Evolutionary conservation across 768 basidiomycete species (phyloP).

Genomic region (Phanerochaete sordida): DNA sequence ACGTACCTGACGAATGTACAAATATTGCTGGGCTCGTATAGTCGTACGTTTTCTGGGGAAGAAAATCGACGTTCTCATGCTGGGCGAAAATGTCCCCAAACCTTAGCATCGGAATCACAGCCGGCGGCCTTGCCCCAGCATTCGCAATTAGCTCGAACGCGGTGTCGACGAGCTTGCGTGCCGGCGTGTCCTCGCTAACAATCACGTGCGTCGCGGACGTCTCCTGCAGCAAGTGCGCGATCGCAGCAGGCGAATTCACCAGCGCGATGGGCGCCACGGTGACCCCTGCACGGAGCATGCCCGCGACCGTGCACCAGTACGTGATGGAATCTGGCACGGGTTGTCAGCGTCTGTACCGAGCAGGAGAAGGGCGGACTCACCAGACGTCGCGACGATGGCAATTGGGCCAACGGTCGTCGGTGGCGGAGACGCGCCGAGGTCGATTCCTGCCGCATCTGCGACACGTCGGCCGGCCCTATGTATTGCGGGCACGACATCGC

Average conservation of each 20-base stretch:
- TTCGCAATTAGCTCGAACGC: slow-evolving; percentile 18
- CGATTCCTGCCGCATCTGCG: too few relatives aligned
- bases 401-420: background rate
- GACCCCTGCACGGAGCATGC: background rate
- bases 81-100: slow-evolving; percentile 11
- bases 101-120: slow-evolving; percentile 5
- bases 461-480: slow-evolving; percentile 19
- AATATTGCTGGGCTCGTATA: background rate
- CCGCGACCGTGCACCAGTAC: background rate
- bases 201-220: slow-evolving; percentile 20
- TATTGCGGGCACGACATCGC: slow-evolving; percentile 23
- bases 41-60: background rate
- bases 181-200: slow-evolving; percentile 23
- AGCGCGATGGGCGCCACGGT: slow-evolving; percentile 18
- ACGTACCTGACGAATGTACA: slow-evolving; percentile 15
- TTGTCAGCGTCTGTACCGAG: background rate
- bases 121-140: background rate
- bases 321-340: background rate
- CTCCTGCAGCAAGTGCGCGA: slow-evolving; percentile 26
- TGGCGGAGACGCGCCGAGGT: background rate
- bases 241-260: slow-evolving; percentile 17
- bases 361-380: too few relatives aligned
- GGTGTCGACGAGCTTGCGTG: slow-evolving; percentile 16
- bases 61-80: background rate
- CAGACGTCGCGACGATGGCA: background rate